Evolutionary conservation across 1,139 yeast species (phyloP), one percentile per base, ranked within the genome.

Genomic region (Nakaseomyces sp.): DNA sequence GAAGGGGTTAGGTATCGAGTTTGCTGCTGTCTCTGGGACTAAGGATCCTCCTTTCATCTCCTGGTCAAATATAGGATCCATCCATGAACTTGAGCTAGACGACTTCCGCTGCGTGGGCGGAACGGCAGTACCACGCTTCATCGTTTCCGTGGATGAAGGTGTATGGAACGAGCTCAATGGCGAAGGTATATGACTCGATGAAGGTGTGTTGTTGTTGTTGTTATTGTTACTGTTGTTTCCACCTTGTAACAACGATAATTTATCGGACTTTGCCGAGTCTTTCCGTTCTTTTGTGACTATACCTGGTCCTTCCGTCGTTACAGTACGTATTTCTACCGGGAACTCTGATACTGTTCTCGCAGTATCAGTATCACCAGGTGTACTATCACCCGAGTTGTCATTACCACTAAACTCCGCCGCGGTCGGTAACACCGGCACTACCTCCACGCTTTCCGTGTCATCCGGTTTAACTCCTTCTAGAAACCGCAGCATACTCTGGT

Each of bases 401-500:
- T n/a, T n/a, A n/a, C 29, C 33, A 30, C 33, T 32, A 16, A 32
- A 32, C 25, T 32, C 25, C 15, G 25, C 4, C 7, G 37, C 37
- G 4, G 25, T 32, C 15, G 37, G 37, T 13, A 18, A 16, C 15
- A 5, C 8, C 18, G 37, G 37, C 13, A 32, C 25, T 18, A 32
- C 37, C 7, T 18, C 22, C 2, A 32, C 25, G 25, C 37, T 32
- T 9, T 35, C 28, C 10, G 22, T 17, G 18, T 35, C 28, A 35
- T 35, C 38, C 12, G 38, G 28, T 8, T 31, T 25, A 15, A 40
- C 10, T 7, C n/a, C 17, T 6, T 40, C 31, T 15, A 41, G 20
- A 12, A 32, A 18, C 20, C 17, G 13, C 10, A 40, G 16, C 28
- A 40, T 40, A 17, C 30, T 22, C 28, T 29, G 44, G 26, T 47